These are phyloP conservation scores for Alternaria dauci DNA, from an alignment of 2,329 filamentous ascomycete genomes.

Conservation along the genomic window DNA sequence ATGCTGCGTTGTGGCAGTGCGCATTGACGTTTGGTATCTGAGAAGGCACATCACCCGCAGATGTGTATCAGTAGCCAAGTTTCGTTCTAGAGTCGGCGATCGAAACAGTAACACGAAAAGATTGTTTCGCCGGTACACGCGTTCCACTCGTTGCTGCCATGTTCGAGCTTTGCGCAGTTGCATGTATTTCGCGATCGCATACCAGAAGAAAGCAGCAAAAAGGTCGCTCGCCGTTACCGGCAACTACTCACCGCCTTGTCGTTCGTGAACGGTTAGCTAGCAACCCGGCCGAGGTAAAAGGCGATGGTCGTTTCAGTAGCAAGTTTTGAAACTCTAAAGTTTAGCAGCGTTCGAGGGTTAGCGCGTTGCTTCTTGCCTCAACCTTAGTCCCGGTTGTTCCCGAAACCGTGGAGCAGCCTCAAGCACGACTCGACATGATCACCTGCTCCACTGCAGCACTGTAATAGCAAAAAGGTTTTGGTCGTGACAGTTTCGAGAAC, in stretches of 20 bases:
- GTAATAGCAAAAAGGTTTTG: not conserved
- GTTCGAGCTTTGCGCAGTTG: not conserved
- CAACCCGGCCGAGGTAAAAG: slow-evolving; percentile 6
- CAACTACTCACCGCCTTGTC: not conserved
- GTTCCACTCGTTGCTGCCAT: not conserved
- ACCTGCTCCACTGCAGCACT: not conserved
- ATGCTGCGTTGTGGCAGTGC: slow-evolving; percentile 23
- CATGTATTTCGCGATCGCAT: not conserved
- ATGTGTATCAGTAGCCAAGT: slow-evolving; percentile 39
- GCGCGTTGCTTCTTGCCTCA: slow-evolving; percentile 19
- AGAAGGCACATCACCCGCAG: slow-evolving; percentile 20
- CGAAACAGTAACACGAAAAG: slow-evolving; percentile 28
- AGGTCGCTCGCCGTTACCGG: not conserved
- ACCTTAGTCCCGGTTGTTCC: slow-evolving; percentile 24
- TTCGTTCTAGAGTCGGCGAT: slow-evolving; percentile 35
- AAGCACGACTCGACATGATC: not conserved
- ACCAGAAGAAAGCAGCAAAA: not conserved
- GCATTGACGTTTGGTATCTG: slow-evolving; percentile 47
- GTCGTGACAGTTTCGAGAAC: slow-evolving; percentile 1
- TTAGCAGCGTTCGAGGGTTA: slow-evolving; percentile 31
- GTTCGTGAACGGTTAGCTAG: slow-evolving; percentile 5
- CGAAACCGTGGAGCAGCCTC: slow-evolving; percentile 13
- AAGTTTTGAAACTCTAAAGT: slow-evolving; percentile 37
- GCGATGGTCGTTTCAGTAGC: slow-evolving; percentile 27
- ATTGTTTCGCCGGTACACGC: slow-evolving; percentile 6